Evolutionary conservation across 371 early-diverging fungal genomes (phyloP).

Genomic region (Fennellomyces sp.): DNA sequence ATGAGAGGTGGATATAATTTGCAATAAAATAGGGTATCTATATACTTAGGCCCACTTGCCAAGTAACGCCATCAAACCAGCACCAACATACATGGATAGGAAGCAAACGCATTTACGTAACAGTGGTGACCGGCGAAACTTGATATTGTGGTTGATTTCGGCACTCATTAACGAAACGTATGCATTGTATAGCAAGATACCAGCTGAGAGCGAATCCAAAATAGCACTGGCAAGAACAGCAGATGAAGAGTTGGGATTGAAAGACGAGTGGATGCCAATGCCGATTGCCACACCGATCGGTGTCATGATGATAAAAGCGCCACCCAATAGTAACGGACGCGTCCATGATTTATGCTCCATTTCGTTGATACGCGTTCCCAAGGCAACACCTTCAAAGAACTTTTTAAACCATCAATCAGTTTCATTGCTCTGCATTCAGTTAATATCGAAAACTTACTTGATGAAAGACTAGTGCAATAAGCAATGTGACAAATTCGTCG

Average conservation of each 20-base stretch:
- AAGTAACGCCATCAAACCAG: constrained; percentile 67
- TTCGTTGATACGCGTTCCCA: constrained; percentile 55
- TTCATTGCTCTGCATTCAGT: neutral
- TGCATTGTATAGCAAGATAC: constrained; percentile 55
- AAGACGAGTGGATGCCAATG: constrained; percentile 48
- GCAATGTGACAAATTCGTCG: constrained; percentile 67
- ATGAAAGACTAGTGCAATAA: constrained; percentile 87
- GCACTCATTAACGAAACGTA: constrained; percentile 40
- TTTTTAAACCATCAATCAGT: constrained; percentile 9
- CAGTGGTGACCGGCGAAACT: constrained; percentile 10
- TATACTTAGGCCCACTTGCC: constrained; percentile 66
- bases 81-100: constrained; percentile 55
- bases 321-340: constrained; percentile 39
- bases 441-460: constrained; percentile 51
- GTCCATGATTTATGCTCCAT: constrained; percentile 29
- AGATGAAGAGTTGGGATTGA: constrained; percentile 48
- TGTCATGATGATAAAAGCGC: constrained; percentile 58
- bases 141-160: constrained; percentile 29
- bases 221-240: constrained; percentile 46
- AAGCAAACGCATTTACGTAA: constrained; percentile 17
- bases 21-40: neutral
- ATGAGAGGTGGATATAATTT: too few species aligned
- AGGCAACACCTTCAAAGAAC: constrained; percentile 60
- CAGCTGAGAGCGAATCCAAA: constrained; percentile 52
- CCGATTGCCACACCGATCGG: constrained; percentile 68